Percentiles rank a stretch among this genome's conserved stretches.
phyloP scores from a whole-genome alignment of 129 eudicot genomes.

The Tagetes patula region DNA sequence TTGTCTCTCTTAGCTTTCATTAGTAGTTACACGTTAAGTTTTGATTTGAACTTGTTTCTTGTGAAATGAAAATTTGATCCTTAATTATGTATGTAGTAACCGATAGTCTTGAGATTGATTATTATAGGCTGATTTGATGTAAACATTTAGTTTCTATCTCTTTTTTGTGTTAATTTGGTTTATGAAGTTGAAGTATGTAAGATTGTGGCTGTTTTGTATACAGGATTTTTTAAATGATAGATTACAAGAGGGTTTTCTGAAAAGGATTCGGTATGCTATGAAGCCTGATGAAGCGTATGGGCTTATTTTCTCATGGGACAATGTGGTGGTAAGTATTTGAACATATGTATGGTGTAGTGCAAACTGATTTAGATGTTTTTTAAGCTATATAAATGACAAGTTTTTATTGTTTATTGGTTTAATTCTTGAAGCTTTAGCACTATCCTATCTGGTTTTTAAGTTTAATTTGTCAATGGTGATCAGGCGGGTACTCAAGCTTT shows the following conservation, averaged over 20 bases:
- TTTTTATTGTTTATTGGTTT: background rate
- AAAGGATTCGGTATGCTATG: constrained; percentile 94
- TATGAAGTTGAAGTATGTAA: background rate
- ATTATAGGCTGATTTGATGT: background rate
- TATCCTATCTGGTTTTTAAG: background rate
- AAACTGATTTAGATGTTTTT: background rate
- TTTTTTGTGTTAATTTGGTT: background rate
- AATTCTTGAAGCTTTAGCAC: background rate
- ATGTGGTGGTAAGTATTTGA: constrained; percentile 66
- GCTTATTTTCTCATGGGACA: constrained; percentile 95
- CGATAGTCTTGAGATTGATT: too few relatives aligned
- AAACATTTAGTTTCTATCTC: background rate
- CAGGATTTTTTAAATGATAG: constrained; percentile 92
- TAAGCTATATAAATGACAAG: background rate
- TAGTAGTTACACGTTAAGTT: background rate
- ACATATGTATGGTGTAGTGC: background rate
- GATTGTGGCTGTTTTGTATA: constrained; percentile 15
- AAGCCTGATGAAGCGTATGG: constrained; percentile 99
- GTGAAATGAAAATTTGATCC: background rate
- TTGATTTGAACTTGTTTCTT: background rate
- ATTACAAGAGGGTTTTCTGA: constrained; percentile 78
- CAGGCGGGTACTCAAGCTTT: constrained; percentile 85
- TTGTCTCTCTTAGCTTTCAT: too few relatives aligned
- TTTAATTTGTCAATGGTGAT: constrained; percentile 20
- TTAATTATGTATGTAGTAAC: too few relatives aligned